Evolutionary conservation across 305 asterid species (phyloP).

Genomic region (Rubia occidens): DNA sequence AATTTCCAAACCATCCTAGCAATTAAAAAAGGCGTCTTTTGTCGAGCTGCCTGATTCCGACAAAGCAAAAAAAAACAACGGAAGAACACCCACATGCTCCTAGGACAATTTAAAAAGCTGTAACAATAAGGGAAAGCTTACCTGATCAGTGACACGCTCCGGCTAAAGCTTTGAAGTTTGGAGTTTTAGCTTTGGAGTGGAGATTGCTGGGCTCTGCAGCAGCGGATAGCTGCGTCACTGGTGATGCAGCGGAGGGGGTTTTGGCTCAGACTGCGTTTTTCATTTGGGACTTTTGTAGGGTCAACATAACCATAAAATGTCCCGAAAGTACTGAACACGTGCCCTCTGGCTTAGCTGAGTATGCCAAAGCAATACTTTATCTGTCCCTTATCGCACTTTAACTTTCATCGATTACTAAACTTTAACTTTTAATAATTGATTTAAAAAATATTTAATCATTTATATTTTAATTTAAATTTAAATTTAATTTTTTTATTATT

Average conservation of each 20-base stretch:
- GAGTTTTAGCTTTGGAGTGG: background rate
- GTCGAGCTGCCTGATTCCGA: background rate
- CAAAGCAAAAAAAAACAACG: background rate
- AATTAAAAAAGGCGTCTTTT: background rate
- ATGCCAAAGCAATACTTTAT: too few relatives aligned
- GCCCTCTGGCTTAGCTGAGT: too few relatives aligned
- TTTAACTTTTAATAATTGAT: too few relatives aligned
- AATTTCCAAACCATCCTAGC: too few relatives aligned
- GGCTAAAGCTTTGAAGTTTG: background rate
- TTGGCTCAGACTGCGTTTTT: background rate
- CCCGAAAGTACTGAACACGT: too few relatives aligned
- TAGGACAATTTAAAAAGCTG: background rate
- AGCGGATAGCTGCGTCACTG: too few relatives aligned
- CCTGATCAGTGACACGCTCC: background rate
- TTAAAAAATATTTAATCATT: too few relatives aligned
- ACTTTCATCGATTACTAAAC: too few relatives aligned
- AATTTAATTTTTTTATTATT: too few relatives aligned
- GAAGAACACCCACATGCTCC: background rate
- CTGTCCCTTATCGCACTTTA: too few relatives aligned
- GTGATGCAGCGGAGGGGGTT: background rate
- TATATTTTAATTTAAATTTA: too few relatives aligned
- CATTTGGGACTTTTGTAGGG: background rate
- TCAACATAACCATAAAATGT: too few relatives aligned
- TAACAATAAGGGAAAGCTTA: background rate
- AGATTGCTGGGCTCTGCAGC: background rate